Percentiles rank a stretch among this genome's conserved stretches.
These are phyloP conservation scores for Teunomyces panamensis DNA, from an alignment of 805 yeast species.

Conservation along the genomic window DNA sequence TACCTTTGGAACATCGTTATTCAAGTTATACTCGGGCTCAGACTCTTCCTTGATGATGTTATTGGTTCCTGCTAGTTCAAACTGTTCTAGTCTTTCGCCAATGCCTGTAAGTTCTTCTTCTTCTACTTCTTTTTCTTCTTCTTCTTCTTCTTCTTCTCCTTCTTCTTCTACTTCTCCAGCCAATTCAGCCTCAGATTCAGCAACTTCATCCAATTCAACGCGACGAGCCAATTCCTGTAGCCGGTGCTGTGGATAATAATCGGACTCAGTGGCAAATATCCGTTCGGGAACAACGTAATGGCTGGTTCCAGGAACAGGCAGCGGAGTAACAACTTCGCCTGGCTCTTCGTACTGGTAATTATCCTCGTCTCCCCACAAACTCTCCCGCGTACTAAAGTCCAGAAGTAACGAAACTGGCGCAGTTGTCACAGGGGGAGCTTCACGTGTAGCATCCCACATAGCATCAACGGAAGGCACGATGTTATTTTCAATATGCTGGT, in stretches of 20 bases:
- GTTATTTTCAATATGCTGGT: conserved; percentile 17
- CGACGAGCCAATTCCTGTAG: conserved; percentile 7
- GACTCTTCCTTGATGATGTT: conserved; percentile 3
- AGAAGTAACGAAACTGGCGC: background rate
- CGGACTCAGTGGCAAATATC: conserved; percentile 24
- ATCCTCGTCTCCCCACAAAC: conserved; percentile 28
- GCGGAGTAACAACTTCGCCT: background rate
- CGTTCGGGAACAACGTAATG: conserved; percentile 22
- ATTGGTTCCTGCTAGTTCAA: conserved; percentile 9
- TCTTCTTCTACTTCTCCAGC: background rate
- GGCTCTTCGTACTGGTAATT: conserved; percentile 1
- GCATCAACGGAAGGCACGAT: conserved; percentile 17
- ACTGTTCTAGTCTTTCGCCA: conserved; percentile 9
- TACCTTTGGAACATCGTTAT: conserved; percentile 18
- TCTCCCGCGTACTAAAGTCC: conserved; percentile 12
- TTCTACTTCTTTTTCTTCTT: background rate
- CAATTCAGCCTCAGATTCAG: conserved; percentile 1
- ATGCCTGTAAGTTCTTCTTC: conserved; percentile 4
- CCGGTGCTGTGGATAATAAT: conserved; percentile 29
- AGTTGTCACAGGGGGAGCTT: conserved; percentile 37
- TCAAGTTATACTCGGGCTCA: background rate
- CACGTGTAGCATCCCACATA: conserved; percentile 44
- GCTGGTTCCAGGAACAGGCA: background rate
- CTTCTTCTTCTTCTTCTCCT: background rate
- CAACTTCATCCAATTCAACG: background rate